Evolutionary conservation across 2,329 filamentous ascomycete species (phyloP).

Genomic region (Penicillium sp.): DNA sequence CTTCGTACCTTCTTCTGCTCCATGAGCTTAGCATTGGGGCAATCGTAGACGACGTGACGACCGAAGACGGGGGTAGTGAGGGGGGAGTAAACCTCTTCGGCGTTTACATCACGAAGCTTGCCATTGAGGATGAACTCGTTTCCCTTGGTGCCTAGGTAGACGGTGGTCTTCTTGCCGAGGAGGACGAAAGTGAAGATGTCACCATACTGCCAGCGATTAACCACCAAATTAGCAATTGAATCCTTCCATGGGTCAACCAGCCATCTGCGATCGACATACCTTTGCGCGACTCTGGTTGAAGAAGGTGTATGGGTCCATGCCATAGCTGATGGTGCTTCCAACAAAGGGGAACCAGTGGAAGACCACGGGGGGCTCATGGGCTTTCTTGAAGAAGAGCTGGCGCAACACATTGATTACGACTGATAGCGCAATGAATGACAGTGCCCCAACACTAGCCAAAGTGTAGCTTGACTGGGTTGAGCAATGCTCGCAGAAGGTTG

Average conservation of each 20-base stretch:
- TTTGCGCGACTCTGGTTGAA: constrained; percentile 67
- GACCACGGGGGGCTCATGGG: constrained; percentile 70
- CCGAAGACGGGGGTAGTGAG: constrained; percentile 73
- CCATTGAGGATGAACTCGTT: constrained; percentile 92
- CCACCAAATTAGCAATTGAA: constrained; percentile 1
- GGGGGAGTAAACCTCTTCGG: constrained; percentile 84
- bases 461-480: constrained; percentile 47
- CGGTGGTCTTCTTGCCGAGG: constrained; percentile 84
- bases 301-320: constrained; percentile 73
- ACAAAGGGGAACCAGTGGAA: constrained; percentile 69
- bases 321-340: constrained; percentile 89
- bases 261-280: constrained; percentile 48
- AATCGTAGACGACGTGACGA: constrained; percentile 84
- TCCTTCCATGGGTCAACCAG: not conserved
- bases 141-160: constrained; percentile 74
- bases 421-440: constrained; percentile 52
- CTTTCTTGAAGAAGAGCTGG: constrained; percentile 78
- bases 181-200: constrained; percentile 88
- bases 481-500: constrained; percentile 47
- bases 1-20: constrained; percentile 81
- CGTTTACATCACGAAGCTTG: constrained; percentile 84
- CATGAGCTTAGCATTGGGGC: constrained; percentile 88
- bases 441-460: constrained; percentile 44
- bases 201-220: constrained; percentile 61
- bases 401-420: constrained; percentile 75